phyloP scores from a whole-genome alignment of 495 filamentous ascomycete genomes.

The Parathielavia hyrcaniae region DNA sequence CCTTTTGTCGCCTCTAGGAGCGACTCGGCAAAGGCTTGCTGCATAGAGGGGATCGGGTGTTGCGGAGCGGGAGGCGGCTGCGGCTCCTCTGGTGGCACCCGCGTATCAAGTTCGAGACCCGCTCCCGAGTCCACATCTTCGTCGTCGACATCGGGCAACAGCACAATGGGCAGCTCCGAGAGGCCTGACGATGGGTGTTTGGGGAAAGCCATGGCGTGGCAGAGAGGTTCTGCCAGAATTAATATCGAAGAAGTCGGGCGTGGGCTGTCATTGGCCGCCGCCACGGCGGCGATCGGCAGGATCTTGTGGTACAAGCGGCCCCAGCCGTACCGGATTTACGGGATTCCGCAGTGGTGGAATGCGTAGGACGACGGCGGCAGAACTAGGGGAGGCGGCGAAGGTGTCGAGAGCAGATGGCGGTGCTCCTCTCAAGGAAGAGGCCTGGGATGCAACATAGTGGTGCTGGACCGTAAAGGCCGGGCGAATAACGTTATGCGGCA shows the following conservation, averaged over 20 bases:
- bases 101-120: constrained; percentile 16
- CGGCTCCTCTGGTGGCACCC: constrained; percentile 13
- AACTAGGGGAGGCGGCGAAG: background rate
- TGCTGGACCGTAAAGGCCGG: constrained; percentile 9
- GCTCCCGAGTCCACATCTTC: constrained; percentile 13
- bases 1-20: constrained; percentile 62
- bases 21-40: constrained; percentile 90
- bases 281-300: constrained; percentile 29
- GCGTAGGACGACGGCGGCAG: background rate
- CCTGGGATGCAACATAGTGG: constrained; percentile 17
- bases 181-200: constrained; percentile 11
- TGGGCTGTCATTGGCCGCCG: constrained; percentile 21
- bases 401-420: constrained; percentile 3
- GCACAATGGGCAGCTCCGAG: constrained; percentile 26
- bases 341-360: constrained; percentile 18
- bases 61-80: constrained; percentile 25
- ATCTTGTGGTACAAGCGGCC: constrained; percentile 21
- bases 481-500: constrained; percentile 1
- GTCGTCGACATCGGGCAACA: constrained; percentile 19
- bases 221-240: background rate
- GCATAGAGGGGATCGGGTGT: constrained; percentile 72
- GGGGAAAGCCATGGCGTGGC: constrained; percentile 22
- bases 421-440: constrained; percentile 8
- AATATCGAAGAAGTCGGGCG: constrained; percentile 7
- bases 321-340: constrained; percentile 14